Evolutionary conservation across 2,329 filamentous ascomycete species (phyloP), one percentile per base, ranked within the genome.

Genomic region (Trichoderma koningii): DNA sequence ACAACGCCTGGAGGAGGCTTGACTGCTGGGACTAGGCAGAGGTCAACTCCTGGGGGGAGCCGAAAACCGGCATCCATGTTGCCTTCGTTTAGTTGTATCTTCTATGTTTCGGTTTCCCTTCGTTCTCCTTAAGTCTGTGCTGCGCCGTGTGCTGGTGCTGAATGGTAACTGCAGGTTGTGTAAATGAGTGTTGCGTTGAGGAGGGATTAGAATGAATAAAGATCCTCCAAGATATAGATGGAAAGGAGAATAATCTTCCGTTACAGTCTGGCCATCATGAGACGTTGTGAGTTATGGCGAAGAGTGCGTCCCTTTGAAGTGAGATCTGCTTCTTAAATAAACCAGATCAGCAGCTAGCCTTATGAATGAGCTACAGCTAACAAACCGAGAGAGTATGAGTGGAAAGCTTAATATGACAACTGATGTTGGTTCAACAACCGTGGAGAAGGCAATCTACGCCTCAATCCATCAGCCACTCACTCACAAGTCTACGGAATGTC

Each of bases 11-110:
- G 44, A 50, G 62, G 62, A 50, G 62, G 53, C 9, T 23, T 5
- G 2, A 23, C 17, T 57, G 62, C 41, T 7, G 62, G 62, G 15
- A 59, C 3, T 4, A 50, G 15, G 62, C 62, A 64, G 42, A 50
- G 62, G 21, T 64, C 62, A 15, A 10, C 7, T 19, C 60, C 60
- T 47, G 60, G 41, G 5, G 60, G 60, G 17, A 63, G n/a, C 14
- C 44, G 51, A 17, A 42, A 30, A n/a, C 17, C 30, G 26, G 1
- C 28, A 28, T 7, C 2, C 60, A 63, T 63, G 45, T 55, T 51
- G 26, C 19, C 19, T 23, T 1, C 7, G n/a, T 4, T 26, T 5
- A 21, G 19, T 55, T 23, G 34, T 7, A 12, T 12, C 21, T 15
- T 9, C 23, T 51, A 10, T 34, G 26, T 5, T 14, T 21, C n/a